Base-by-base conservation (phyloP, 768 basidiomycete genomes). In the Boletus patriciae region DNA sequence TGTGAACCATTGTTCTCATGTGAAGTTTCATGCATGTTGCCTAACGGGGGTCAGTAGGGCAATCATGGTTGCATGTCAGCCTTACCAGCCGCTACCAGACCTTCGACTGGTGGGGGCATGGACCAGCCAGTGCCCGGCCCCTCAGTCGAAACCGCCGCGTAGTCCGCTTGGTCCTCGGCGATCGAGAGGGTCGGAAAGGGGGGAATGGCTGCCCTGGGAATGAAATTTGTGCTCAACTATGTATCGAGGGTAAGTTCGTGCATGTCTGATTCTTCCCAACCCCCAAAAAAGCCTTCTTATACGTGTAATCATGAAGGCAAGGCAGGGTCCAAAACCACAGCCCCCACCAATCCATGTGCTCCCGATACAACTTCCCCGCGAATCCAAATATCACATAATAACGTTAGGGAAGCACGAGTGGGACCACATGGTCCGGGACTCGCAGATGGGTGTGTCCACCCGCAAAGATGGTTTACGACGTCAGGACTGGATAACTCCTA, bases 31-130 rank as follows among this genome's bases (percentile, higher is more conserved):
- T 50, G 33, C 13, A 10, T 6, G 9, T 48, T 12, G 23, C 18
- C 61, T 63, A 38, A 51, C 10, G n/a, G 19, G 6, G 27, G 46
- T 58, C 34, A 58, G 46, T 25, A 12, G 27, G 10, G n/a, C 12
- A 7, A 36, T 21, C 27, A 29, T 38, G 15, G 11, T 9, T 7
- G n/a, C 15, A 29, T 2, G 25, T 21, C 23, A 7, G 6, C 36
- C 47, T 63, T 27, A 54, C 52, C 46, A 2, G n/a, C 12, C n/a
- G 40, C 10, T 9, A 23, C 1, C 13, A 36, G 12, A 11, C 31
- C 44, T 44, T 34, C 45, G 19, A n/a, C 13, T 23, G 18, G 19
- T 16, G 16, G 2, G 10, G 18, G 3, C 29, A n/a, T 3, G 2
- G 9, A 6, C 43, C 46, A 52, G 15, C 18, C 7, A 3, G 37